Evolutionary conservation across 169 alveolate genomes (phyloP).

Genomic region (Toxoplasma gondii): DNA sequence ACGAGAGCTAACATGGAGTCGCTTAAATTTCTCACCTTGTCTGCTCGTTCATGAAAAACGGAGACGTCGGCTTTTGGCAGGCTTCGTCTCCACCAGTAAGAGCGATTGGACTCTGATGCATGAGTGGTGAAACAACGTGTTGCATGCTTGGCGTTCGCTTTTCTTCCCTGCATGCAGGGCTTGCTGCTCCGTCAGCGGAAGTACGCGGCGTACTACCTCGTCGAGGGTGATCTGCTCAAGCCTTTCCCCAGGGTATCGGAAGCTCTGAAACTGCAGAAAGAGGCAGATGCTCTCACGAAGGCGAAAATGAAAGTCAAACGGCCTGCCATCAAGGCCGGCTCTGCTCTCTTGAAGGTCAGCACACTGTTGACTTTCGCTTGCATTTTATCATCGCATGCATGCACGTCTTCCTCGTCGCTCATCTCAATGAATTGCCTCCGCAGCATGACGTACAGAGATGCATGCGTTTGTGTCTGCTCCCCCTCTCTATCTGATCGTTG

Average conservation of each 20-base stretch:
- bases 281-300: conserved; percentile 7
- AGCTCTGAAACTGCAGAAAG: conserved; percentile 36
- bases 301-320: conserved; percentile 32
- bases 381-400: background rate
- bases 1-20: no score
- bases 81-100: no score
- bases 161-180: conserved; percentile 45
- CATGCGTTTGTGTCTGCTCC: no score
- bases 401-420: background rate
- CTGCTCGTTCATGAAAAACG: no score
- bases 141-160: no score
- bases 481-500: no score
- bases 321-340: conserved; percentile 40
- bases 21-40: no score
- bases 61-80: no score
- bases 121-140: no score
- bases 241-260: conserved; percentile 48
- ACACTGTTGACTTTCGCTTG: background rate
- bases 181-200: conserved; percentile 63
- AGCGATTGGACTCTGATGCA: no score
- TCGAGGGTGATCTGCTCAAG: conserved; percentile 54
- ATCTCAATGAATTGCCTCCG: no score
- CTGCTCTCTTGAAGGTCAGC: conserved; percentile 50
- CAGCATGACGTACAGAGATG: no score
- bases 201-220: conserved; percentile 64